These are phyloP conservation scores for Colletotrichum tabaci DNA, from an alignment of 2,329 filamentous ascomycete genomes.

Conservation along the genomic window DNA sequence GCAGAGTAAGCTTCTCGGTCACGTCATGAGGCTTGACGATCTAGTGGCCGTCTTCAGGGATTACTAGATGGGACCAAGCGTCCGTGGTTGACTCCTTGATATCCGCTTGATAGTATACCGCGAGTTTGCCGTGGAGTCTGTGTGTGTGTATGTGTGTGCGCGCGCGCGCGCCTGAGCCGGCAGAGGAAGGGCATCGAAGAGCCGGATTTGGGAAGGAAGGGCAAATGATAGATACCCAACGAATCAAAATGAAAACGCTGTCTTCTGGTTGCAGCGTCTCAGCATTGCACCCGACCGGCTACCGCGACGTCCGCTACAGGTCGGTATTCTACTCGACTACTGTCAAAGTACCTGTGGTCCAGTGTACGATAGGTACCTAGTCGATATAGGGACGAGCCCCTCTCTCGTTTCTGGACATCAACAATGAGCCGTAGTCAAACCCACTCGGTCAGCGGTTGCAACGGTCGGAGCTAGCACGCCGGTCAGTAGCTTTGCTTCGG, in stretches of 20 bases:
- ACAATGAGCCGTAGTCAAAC: background rate
- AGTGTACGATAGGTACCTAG: no score
- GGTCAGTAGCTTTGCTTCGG: constrained; percentile 22
- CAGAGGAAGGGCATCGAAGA: background rate
- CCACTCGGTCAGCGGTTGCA: background rate
- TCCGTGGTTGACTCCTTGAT: background rate
- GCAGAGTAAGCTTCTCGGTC: constrained; percentile 81
- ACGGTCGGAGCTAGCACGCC: constrained; percentile 25
- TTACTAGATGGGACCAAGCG: constrained; percentile 53
- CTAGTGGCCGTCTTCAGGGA: constrained; percentile 88
- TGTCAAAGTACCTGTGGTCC: background rate
- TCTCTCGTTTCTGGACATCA: background rate
- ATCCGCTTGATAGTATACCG: background rate
- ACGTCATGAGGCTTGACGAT: constrained; percentile 87
- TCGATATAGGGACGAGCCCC: no score
- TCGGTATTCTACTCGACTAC: no score
- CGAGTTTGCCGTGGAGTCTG: background rate
- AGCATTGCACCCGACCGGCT: background rate
- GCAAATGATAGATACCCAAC: constrained; percentile 39
- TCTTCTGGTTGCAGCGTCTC: background rate
- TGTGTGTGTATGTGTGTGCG: background rate
- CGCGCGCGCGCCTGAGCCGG: background rate
- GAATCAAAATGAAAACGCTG: constrained; percentile 22
- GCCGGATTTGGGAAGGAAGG: constrained; percentile 6
- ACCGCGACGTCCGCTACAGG: no score